phyloP scores from a whole-genome alignment of 768 basidiomycete genomes.

The Leccinum barrowsii region DNA sequence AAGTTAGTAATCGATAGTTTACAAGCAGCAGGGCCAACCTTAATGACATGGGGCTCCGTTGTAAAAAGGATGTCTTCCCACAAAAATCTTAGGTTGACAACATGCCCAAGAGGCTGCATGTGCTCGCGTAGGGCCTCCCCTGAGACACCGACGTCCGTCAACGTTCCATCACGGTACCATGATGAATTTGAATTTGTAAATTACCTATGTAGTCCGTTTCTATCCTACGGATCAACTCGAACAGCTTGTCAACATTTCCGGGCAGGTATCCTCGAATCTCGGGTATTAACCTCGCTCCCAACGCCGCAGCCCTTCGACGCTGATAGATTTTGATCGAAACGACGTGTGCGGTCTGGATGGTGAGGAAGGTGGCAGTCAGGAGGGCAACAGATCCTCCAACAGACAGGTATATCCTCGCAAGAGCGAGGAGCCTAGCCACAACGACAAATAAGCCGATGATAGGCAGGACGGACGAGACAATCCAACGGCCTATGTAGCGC shows the following conservation, averaged over 20 bases:
- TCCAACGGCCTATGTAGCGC: constrained; percentile 15
- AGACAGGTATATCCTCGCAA: constrained; percentile 12
- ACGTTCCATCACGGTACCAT: background rate
- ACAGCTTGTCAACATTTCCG: constrained; percentile 36
- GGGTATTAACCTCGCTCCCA: constrained; percentile 31
- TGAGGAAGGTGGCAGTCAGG: constrained; percentile 2
- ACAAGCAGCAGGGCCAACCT: constrained; percentile 19
- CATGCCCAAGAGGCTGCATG: constrained; percentile 23
- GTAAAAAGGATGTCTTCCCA: constrained; percentile 52
- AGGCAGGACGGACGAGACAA: constrained; percentile 13
- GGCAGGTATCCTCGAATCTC: constrained; percentile 28
- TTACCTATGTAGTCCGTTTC: constrained; percentile 37
- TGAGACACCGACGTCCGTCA: constrained; percentile 8
- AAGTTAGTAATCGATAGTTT: background rate
- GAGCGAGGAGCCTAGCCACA: constrained; percentile 5
- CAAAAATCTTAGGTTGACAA: constrained; percentile 42
- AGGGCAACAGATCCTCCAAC: constrained; percentile 2
- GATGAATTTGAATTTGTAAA: background rate
- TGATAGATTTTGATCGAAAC: constrained; percentile 7
- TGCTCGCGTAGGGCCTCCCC: constrained; percentile 25
- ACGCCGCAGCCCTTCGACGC: constrained; percentile 16
- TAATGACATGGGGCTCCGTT: constrained; percentile 45
- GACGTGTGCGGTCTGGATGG: background rate
- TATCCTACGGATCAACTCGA: constrained; percentile 12
- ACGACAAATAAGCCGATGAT: constrained; percentile 14